Evolutionary conservation across 192 early-diverging fungal species (phyloP).

Genomic region (Paraglomus brasilianum): DNA sequence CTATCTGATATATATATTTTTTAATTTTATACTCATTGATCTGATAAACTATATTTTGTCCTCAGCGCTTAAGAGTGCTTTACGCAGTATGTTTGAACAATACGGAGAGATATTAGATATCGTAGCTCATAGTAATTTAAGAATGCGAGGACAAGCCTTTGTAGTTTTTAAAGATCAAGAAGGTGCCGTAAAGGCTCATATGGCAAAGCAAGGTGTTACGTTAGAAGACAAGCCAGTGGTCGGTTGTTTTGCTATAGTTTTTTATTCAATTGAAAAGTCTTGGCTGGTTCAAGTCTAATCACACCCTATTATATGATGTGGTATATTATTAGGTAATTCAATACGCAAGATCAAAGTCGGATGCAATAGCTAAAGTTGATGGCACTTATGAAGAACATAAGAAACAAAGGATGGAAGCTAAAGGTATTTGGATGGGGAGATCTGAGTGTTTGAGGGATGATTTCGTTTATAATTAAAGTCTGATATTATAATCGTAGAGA

Average conservation of each 20-base stretch:
- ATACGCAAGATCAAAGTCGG: conserved; percentile 52
- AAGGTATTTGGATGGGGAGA: conserved; percentile 51
- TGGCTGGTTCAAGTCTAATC: neutral
- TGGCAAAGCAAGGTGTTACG: conserved; percentile 81
- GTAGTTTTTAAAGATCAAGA: conserved; percentile 76
- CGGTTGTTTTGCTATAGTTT: conserved; percentile 5
- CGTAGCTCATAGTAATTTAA: conserved; percentile 72
- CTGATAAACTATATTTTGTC: neutral
- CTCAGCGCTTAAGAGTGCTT: conserved; percentile 66
- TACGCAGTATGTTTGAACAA: conserved; percentile 76
- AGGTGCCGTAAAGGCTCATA: conserved; percentile 70
- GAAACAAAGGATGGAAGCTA: conserved; percentile 52
- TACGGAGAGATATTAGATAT: conserved; percentile 87
- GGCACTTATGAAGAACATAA: conserved; percentile 70
- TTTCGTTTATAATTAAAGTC: neutral
- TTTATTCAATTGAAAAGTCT: neutral
- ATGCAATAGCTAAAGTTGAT: conserved; percentile 65
- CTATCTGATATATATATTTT: neutral
- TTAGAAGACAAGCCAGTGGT: conserved; percentile 87
- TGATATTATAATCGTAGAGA: neutral
- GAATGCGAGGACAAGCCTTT: conserved; percentile 94
- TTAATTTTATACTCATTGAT: neutral
- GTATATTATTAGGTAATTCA: conserved; percentile 47
- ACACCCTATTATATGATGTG: neutral
- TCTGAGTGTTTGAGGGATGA: neutral